Percentiles rank a stretch among this genome's conserved stretches.
Conservation (phyloP, 2,329 filamentous ascomycete genomes). For the Alternaria triticimaculans region DNA sequence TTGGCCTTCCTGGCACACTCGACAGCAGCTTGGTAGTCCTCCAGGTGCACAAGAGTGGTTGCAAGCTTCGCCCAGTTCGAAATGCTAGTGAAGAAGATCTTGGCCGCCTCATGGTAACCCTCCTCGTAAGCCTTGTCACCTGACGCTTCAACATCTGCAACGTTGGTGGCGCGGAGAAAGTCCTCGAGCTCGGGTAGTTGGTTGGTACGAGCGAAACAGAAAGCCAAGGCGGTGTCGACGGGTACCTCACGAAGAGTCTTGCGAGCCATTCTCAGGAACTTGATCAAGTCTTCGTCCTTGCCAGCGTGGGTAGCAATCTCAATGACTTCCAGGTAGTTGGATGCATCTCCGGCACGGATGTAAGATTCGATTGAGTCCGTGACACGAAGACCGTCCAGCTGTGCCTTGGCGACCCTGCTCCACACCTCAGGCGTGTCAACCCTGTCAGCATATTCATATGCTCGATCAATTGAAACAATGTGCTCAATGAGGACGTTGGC, state of each 20-base stretch:
- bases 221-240: constrained; percentile 92
- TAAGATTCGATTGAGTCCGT: constrained; percentile 95
- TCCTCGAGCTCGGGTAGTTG: constrained; percentile 94
- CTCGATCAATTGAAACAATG: constrained; percentile 96
- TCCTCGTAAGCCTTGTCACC: constrained; percentile 98
- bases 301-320: constrained; percentile 93
- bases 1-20: constrained; percentile 98
- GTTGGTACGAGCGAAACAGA: constrained; percentile 90
- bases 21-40: constrained; percentile 95
- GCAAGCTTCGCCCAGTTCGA: constrained; percentile 99
- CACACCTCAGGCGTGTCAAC: constrained; percentile 95
- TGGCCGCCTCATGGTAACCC: constrained; percentile 91
- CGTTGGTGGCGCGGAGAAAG: constrained; percentile 90
- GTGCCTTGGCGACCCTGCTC: constrained; percentile 98
- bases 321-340: constrained; percentile 94
- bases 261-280: constrained; percentile 94
- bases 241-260: constrained; percentile 94
- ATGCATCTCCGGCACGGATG: constrained; percentile 90
- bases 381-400: constrained; percentile 92
- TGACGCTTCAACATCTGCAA: constrained; percentile 93
- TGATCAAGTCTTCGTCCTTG: constrained; percentile 97
- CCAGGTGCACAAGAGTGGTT: constrained; percentile 94
- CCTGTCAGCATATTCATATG: constrained; percentile 92
- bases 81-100: constrained; percentile 98
- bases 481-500: constrained; percentile 94